These are phyloP conservation scores for Aspergillus thermomutatus DNA, from an alignment of 2,329 filamentous ascomycete genomes.

Conservation along the genomic window DNA sequence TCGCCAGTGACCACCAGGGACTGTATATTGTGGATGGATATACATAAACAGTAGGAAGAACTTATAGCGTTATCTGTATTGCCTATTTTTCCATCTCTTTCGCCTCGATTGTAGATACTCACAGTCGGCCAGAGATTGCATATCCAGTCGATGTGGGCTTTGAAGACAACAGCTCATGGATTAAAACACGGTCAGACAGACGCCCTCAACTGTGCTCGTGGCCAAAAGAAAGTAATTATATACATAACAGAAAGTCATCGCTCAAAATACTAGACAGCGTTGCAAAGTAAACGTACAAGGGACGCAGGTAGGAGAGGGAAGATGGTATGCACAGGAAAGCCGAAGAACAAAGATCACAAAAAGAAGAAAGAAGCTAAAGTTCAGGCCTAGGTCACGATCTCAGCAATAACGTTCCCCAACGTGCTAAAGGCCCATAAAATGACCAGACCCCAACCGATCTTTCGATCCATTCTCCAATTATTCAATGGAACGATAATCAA, in stretches of 20 bases:
- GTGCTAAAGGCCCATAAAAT: constrained; percentile 78
- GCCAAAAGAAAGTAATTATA: background rate
- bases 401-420: constrained; percentile 73
- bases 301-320: background rate
- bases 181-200: background rate
- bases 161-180: background rate
- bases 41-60: too few species aligned
- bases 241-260: background rate
- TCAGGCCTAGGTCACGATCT: constrained; percentile 48
- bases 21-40: too few species aligned
- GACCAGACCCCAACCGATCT: constrained; percentile 78
- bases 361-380: background rate
- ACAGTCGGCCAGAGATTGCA: background rate
- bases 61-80: too few species aligned
- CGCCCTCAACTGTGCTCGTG: background rate
- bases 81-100: too few species aligned
- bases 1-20: too few species aligned
- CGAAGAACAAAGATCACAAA: background rate
- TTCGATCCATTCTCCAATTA: constrained; percentile 77
- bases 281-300: background rate
- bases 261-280: too few species aligned
- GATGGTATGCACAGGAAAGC: background rate
- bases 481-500: constrained; percentile 80
- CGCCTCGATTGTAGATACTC: too few species aligned
- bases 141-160: background rate